A percentile compares a stretch with the other conserved stretches of the same genome.
phyloP scores from a whole-genome alignment of 2,329 filamentous ascomycete species.

The Periconia sp. region DNA sequence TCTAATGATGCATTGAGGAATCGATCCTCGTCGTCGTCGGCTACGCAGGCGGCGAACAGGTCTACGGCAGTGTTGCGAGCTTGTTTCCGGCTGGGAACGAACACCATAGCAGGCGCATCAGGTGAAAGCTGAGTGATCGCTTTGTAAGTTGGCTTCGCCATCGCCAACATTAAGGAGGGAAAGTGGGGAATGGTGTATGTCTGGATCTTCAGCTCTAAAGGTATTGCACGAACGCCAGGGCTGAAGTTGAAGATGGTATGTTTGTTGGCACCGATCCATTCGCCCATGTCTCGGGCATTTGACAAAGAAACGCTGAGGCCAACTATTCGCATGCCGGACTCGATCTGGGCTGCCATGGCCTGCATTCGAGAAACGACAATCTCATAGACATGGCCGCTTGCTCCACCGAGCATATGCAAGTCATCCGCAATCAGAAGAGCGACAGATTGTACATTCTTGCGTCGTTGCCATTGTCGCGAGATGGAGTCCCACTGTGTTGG shows the following conservation, averaged over 20 bases:
- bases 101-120: constrained; percentile 88
- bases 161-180: constrained; percentile 96
- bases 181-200: constrained; percentile 96
- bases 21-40: constrained; percentile 89
- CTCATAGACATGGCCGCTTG: constrained; percentile 89
- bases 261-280: constrained; percentile 98
- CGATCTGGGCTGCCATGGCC: constrained; percentile 87
- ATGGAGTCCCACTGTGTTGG: constrained; percentile 95
- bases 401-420: constrained; percentile 88
- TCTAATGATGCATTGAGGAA: constrained; percentile 86
- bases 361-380: constrained; percentile 98
- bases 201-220: constrained; percentile 92
- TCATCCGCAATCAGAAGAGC: constrained; percentile 94
- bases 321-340: constrained; percentile 83
- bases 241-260: constrained; percentile 99
- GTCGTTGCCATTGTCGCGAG: constrained; percentile 93
- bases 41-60: constrained; percentile 82
- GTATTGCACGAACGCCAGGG: constrained; percentile 85
- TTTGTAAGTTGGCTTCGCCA: constrained; percentile 92
- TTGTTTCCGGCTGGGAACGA: constrained; percentile 93
- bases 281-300: constrained; percentile 91
- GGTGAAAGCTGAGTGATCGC: constrained; percentile 87
- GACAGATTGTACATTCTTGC: constrained; percentile 92
- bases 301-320: constrained; percentile 90
- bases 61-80: constrained; percentile 86